Evolutionary conservation across 2,329 filamentous ascomycete species (phyloP).

Genomic region (Grosmannia clavigera): DNA sequence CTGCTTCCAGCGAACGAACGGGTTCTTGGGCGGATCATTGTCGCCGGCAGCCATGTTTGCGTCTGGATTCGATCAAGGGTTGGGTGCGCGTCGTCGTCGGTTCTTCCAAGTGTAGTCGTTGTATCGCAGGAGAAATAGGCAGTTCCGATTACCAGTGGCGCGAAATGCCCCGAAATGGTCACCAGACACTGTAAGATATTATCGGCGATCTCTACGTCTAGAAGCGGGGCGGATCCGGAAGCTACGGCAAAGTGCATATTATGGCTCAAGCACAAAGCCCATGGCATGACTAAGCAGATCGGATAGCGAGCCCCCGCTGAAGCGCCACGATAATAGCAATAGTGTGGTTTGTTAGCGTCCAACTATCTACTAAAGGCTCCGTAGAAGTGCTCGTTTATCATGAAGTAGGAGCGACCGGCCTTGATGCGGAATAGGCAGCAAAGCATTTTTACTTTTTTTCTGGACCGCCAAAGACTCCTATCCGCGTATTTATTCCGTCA

Average conservation of each 20-base stretch:
- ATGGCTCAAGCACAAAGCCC: neutral
- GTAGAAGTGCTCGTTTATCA: neutral
- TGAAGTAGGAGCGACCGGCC: neutral
- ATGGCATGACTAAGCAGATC: neutral
- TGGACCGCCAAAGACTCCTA: neutral
- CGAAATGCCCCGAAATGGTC: neutral
- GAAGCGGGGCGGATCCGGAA: neutral
- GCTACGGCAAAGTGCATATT: neutral
- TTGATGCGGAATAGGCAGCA: neutral
- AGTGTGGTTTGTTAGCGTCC: neutral
- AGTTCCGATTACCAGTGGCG: neutral
- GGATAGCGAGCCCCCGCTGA: neutral
- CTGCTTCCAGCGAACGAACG: conserved; percentile 29
- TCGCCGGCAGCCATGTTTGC: conserved; percentile 11
- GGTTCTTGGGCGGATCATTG: conserved; percentile 18
- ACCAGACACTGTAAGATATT: neutral
- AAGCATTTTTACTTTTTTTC: neutral
- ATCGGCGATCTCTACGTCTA: neutral
- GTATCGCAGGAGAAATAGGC: neutral
- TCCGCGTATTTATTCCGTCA: neutral
- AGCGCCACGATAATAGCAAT: neutral
- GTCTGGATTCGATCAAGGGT: neutral
- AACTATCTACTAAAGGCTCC: neutral
- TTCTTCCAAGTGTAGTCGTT: neutral
- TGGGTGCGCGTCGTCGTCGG: neutral